Evolutionary conservation across 805 yeast species (phyloP).

Genomic region (Cyberlindnera mycetangii): DNA sequence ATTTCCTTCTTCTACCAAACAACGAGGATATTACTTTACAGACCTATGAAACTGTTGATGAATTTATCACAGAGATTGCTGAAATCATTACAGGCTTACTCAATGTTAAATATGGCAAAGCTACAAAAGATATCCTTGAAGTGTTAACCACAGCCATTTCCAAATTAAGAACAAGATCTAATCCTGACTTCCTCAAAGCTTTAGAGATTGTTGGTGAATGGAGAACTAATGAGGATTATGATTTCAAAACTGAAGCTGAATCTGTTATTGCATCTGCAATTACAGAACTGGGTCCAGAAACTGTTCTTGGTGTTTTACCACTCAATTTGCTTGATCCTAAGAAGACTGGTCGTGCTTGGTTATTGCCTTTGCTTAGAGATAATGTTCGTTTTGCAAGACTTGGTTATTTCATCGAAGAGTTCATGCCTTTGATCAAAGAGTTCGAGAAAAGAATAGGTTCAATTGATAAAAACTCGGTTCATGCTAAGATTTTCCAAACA

Average conservation of each 20-base stretch:
- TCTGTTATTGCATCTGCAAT: slow-evolving; percentile 76
- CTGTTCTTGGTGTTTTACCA: slow-evolving; percentile 71
- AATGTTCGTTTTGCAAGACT: slow-evolving; percentile 71
- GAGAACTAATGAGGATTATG: slow-evolving; percentile 70
- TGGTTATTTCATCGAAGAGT: slow-evolving; percentile 54
- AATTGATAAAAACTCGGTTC: slow-evolving; percentile 55
- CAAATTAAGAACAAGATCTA: slow-evolving; percentile 60
- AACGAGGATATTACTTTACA: slow-evolving; percentile 40
- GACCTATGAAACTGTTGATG: slow-evolving; percentile 54
- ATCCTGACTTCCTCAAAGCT: slow-evolving; percentile 67
- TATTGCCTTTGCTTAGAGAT: slow-evolving; percentile 87
- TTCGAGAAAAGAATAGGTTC: slow-evolving; percentile 48
- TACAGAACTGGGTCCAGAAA: slow-evolving; percentile 81
- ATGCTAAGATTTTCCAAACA: slow-evolving; percentile 76
- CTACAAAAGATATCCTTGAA: slow-evolving; percentile 72
- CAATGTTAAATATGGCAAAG: slow-evolving; percentile 69
- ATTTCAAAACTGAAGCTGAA: slow-evolving; percentile 76
- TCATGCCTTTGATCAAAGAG: slow-evolving; percentile 62
- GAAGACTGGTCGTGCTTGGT: slow-evolving; percentile 90
- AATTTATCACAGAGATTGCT: slow-evolving; percentile 46
- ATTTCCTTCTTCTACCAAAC: slow-evolving; percentile 50
- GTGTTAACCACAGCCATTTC: slow-evolving; percentile 59
- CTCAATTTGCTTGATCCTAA: slow-evolving; percentile 60
- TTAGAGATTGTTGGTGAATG: slow-evolving; percentile 78
- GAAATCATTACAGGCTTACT: slow-evolving; percentile 57